Evolutionary conservation across 768 basidiomycete species (phyloP).

Genomic region (Fistulinella prunicolor): DNA sequence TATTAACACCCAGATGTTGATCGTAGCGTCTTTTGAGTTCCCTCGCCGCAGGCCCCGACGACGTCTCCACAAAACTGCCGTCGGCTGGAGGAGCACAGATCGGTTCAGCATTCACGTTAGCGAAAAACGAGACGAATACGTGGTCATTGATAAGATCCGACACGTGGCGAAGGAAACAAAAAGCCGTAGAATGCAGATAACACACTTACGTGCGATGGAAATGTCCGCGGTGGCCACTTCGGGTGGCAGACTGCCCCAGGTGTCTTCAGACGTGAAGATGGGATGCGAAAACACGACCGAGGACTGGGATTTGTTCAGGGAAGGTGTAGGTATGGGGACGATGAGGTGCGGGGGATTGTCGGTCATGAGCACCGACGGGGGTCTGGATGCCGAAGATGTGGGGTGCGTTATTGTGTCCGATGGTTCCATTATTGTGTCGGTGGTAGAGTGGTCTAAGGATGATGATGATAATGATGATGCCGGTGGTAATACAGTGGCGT

Average conservation of each 20-base stretch:
- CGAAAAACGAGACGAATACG: not conserved
- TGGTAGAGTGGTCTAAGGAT: constrained; percentile 21
- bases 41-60: constrained; percentile 70
- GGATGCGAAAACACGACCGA: constrained; percentile 47
- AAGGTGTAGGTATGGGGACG: constrained; percentile 42
- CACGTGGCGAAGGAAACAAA: not conserved
- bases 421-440: constrained; percentile 19
- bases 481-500: constrained; percentile 26
- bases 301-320: constrained; percentile 38
- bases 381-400: constrained; percentile 15
- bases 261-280: constrained; percentile 31
- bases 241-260: constrained; percentile 42
- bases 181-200: constrained; percentile 4
- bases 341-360: constrained; percentile 32
- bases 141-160: constrained; percentile 6
- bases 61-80: constrained; percentile 76
- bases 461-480: constrained; percentile 17
- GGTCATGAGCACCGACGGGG: constrained; percentile 17
- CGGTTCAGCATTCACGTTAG: constrained; percentile 1
- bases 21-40: constrained; percentile 79
- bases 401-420: constrained; percentile 17
- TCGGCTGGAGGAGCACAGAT: too few relatives aligned
- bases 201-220: constrained; percentile 53
- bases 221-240: constrained; percentile 58
- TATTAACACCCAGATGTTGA: constrained; percentile 60